phyloP scores from a whole-genome alignment of 495 filamentous ascomycete species.

The Hypoxylon cercidicola region DNA sequence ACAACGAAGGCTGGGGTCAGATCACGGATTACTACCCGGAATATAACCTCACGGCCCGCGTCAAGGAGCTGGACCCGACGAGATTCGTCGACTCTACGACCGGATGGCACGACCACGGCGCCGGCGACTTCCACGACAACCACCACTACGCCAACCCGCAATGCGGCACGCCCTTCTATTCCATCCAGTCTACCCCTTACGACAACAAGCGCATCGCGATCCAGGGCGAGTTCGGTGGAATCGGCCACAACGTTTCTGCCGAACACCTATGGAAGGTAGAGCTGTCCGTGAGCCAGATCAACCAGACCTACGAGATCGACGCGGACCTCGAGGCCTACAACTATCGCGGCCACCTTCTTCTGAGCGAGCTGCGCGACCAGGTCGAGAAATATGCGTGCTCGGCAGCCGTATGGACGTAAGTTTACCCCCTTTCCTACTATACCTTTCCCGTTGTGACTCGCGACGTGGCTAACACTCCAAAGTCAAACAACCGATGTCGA shows the following conservation, averaged over 20 bases:
- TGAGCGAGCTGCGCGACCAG: slow-evolving; percentile 68
- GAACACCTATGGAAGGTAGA: slow-evolving; percentile 69
- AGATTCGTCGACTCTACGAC: slow-evolving; percentile 68
- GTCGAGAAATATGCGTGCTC: slow-evolving; percentile 63
- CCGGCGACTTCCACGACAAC: slow-evolving; percentile 62
- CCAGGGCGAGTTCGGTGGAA: slow-evolving; percentile 75
- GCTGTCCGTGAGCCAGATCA: slow-evolving; percentile 64
- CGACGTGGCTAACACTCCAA: slow-evolving; percentile 21
- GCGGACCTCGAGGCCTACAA: slow-evolving; percentile 68
- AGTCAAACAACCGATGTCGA: slow-evolving; percentile 79
- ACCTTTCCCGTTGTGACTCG: not conserved
- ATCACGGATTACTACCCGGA: slow-evolving; percentile 61
- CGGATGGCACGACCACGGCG: slow-evolving; percentile 62
- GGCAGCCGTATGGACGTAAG: slow-evolving; percentile 46
- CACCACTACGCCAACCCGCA: slow-evolving; percentile 78
- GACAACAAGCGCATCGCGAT: slow-evolving; percentile 69
- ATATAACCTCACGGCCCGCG: slow-evolving; percentile 61
- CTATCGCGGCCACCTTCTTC: slow-evolving; percentile 64
- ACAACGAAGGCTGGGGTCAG: slow-evolving; percentile 80
- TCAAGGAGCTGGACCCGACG: slow-evolving; percentile 68
- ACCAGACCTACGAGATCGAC: slow-evolving; percentile 74
- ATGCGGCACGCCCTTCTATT: slow-evolving; percentile 74
- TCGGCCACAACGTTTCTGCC: slow-evolving; percentile 68
- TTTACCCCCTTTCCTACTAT: slow-evolving; percentile 1
- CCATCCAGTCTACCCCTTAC: slow-evolving; percentile 63